Base-by-base conservation (phyloP, 1,284 basidiomycete genomes). In the Takashimella tepidaria region DNA sequence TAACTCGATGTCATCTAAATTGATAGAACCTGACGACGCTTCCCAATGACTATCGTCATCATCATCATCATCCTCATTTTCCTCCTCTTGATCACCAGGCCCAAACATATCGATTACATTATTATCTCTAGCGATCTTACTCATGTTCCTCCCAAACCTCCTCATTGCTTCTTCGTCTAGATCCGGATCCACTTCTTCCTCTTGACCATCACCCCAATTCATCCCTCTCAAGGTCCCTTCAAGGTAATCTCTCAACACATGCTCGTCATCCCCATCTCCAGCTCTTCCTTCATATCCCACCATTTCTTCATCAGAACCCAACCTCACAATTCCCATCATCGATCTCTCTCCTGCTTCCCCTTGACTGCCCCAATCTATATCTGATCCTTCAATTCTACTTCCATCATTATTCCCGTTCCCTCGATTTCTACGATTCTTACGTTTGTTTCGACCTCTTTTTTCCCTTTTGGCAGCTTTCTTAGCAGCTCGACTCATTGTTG, bases 331-430 rank as follows among this genome's bases (percentile, higher is more conserved):
- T n/a, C 41, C 53, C 11, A 26, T 19, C 10, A 37, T 37, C 8
- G 10, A 16, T 16, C 10, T 8, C 31, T 8, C 31, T 16, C 31
- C 31, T 8, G 8, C 31, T 8, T 37, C 31, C 8, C 16, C 71
- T 44, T 75, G 71, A 43, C 68, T 70, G 12, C 75, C 75, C 75
- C 75, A 77, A 11, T 77, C 73, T 25, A 77, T 54, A 49, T 77
- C 75, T 3, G 72, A 74, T 54, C 72, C 74, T n/a, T 67, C 63
- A 19, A 63, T 57, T 16, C 64, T 57, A 6, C 65, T 52, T 13
- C 37, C 49, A 21, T 41, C 21, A 16, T 37, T 43, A 42, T 48
- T 50, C 37, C 45, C 26, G 41, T 55, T 54, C 24, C 57, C 49
- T 43, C 49, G 41, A 45, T 52, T 47, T 45, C 57, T 56, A 31